Evolutionary conservation across 306 rosid genomes (phyloP), one percentile per base, ranked within the genome.

Genomic region (Lathyrus sativus): DNA sequence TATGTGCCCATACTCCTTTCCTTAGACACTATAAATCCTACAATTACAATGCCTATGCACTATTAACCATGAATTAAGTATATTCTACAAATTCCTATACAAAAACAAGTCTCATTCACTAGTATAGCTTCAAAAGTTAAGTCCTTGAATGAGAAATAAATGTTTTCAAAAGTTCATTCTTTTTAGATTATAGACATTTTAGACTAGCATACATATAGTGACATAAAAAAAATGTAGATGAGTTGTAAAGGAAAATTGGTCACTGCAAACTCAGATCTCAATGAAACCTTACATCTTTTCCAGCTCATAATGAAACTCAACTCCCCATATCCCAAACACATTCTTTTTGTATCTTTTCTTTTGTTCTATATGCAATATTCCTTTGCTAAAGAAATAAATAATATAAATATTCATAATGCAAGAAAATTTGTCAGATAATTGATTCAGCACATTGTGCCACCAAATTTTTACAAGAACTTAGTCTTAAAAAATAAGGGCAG

Each of bases 401-500:
- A 56, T 49, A 24, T 51, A 71, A 76, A 14, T 51, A 78, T 58
- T 45, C 76, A 79, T 71, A 63, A 73, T 80, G 62, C 65, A 75
- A 67, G 68, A 74, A 74, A 81, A 76, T 2, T 79, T 68, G 87
- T 78, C 87, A 72, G 68, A 76, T 50, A 17, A 70, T 62, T 42
- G 18, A 28, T 66, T 57, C 35, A 62, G 78, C 75, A 71, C 74
- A 74, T 53, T 39, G 66, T 73, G 68, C 74, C 69, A 59, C 72
- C 76, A 33, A 39, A 29, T 67, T 75, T 76, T 58, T 60, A 72
- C 44, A 68, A 62, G 55, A 72, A 70, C 62, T 51, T 41, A 66
- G 12, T 42, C 35, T 29, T 12, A 71, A 58, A 15, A 29, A 13
- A 19, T 58, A 71, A 24, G 35, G 56, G 19, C 8, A 6, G 38